Percentiles rank a stretch among this genome's conserved stretches.
These are phyloP conservation scores for Umbelopsis ramanniana DNA, from an alignment of 192 early-diverging fungal genomes.

Conservation along the genomic window DNA sequence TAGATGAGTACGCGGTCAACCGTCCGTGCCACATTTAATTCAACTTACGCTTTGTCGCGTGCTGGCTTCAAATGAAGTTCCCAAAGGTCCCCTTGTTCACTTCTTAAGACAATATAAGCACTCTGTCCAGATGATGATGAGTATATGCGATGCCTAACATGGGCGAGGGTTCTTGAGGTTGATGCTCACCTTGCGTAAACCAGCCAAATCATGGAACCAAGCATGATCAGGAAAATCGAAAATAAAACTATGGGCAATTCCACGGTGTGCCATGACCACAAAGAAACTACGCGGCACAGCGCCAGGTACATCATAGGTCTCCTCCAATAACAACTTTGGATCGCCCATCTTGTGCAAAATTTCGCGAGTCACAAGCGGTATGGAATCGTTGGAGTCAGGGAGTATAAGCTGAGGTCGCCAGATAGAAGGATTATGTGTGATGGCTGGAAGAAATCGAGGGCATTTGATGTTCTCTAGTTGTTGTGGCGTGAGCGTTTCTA, in stretches of 20 bases:
- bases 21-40: conserved; percentile 7
- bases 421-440: conserved; percentile 6
- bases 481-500: conserved; percentile 3
- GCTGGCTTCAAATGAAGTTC: conserved; percentile 75
- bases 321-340: conserved; percentile 48
- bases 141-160: too few relatives aligned
- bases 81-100: conserved; percentile 55
- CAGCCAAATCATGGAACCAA: conserved; percentile 68
- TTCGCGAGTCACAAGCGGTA: conserved; percentile 49
- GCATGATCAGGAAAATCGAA: conserved; percentile 66
- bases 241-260: conserved; percentile 59
- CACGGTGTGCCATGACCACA: conserved; percentile 56
- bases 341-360: conserved; percentile 41
- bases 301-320: conserved; percentile 46
- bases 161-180: neutral
- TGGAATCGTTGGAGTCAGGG: neutral
- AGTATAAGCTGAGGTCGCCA: conserved; percentile 22
- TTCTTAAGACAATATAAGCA: conserved; percentile 53
- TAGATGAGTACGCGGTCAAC: too few relatives aligned
- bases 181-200: conserved; percentile 62
- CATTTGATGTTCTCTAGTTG: neutral
- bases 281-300: conserved; percentile 60
- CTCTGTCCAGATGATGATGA: conserved; percentile 39
- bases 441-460: conserved; percentile 19
- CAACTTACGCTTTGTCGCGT: conserved; percentile 61